Base-by-base conservation (phyloP, 2,329 filamentous ascomycete genomes). In the Alternaria hordeiaustralica region DNA sequence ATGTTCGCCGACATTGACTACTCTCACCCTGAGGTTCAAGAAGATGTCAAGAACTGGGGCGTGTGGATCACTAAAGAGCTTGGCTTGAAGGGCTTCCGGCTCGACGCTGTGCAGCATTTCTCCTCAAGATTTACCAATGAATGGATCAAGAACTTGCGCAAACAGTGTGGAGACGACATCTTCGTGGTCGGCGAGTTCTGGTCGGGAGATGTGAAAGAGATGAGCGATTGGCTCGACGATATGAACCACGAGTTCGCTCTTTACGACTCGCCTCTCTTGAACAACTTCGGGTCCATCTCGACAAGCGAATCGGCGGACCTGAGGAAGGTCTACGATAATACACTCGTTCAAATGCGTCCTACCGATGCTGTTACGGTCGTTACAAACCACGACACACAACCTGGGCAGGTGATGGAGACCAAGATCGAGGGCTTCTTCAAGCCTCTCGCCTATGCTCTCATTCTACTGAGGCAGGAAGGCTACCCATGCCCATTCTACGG, bases 1-100 rank as follows among this genome's bases (percentile, higher is more conserved):
- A 92, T 93, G 88, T 92, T 91, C 69, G 87, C 88, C 6, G 88
- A 93, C 75, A 77, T 93, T 43, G 90, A 92, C 76, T 90, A 90
- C 75, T 75, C 74, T 23, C 76, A 80, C 55, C 78, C 77, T 0
- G 90, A 91, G 68, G 90, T 92, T 10, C 82, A 84, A 33, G 77
- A 84, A 5, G 91, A 93, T 67, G 85, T 92, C 5, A 82, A 78
- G 58, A 83, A 84, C 55, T 93, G 90, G 91, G 88, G 88, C 2
- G 80, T 85, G 5, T 93, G 91, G 91, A 83, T 93, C 60, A 84
- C 86, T 1, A 80, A 86, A 6, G 82, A 89, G 63, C 74, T 92
- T 0, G 86, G 86, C 0, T 80, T 93, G 11, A 84, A 85, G 64
- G 90, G 90, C 1, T 89, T 93, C 76, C 84, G 91, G 18, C 85